These are phyloP conservation scores for Termitomyces sp. DNA, from an alignment of 768 basidiomycete species.

Conservation along the genomic window DNA sequence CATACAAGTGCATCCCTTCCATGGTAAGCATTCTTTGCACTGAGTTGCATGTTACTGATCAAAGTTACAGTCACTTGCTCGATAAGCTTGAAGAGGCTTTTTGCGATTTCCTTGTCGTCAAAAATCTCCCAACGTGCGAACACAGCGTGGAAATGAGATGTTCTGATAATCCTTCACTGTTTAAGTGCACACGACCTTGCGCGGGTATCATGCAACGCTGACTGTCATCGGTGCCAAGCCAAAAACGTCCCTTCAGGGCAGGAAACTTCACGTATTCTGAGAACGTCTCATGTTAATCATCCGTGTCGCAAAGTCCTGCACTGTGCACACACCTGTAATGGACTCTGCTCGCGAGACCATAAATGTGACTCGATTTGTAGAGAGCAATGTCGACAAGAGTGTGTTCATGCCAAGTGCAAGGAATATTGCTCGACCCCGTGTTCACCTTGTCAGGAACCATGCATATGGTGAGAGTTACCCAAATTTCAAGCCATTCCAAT, in stretches of 20 bases:
- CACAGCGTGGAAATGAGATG: slow-evolving; percentile 45
- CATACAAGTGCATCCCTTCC: no score
- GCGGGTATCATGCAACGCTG: slow-evolving; percentile 37
- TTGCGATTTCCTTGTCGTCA: slow-evolving; percentile 39
- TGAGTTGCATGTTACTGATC: no score
- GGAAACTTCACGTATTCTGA: slow-evolving; percentile 10
- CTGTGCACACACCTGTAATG: slow-evolving; percentile 51
- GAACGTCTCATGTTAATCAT: slow-evolving; percentile 36
- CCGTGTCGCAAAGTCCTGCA: slow-evolving; percentile 45
- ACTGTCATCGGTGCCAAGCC: slow-evolving; percentile 45
- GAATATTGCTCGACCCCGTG: slow-evolving; percentile 47
- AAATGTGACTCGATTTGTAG: slow-evolving; percentile 41
- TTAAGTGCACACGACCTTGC: slow-evolving; percentile 38
- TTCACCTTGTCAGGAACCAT: slow-evolving; percentile 56
- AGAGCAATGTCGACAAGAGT: slow-evolving; percentile 45
- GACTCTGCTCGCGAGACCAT: slow-evolving; percentile 44
- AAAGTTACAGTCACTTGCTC: slow-evolving; percentile 33
- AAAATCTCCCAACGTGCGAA: slow-evolving; percentile 46
- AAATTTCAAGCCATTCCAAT: not conserved
- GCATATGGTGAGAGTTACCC: slow-evolving; percentile 37
- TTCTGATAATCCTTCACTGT: slow-evolving; percentile 30
- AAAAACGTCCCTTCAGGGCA: no score
- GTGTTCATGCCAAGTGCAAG: slow-evolving; percentile 46
- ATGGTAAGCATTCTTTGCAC: no score
- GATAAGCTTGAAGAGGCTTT: slow-evolving; percentile 36